Evolutionary conservation across 2,329 filamentous ascomycete genomes (phyloP).

Genomic region (Colletotrichum tropicale): DNA sequence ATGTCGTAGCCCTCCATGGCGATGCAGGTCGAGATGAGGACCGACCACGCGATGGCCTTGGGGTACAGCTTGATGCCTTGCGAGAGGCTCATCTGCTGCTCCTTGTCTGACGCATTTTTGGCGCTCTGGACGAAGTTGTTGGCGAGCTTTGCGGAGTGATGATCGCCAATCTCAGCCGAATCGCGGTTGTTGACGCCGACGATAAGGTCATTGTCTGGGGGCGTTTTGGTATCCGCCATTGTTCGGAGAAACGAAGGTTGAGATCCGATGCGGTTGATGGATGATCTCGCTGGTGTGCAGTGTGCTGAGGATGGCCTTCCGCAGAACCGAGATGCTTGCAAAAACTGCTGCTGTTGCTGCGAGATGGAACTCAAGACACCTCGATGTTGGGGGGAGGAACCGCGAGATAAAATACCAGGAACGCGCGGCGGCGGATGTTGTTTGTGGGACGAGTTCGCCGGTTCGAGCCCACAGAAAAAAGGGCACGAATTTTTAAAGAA

Average conservation of each 20-base stretch:
- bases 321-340: background rate
- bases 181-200: background rate
- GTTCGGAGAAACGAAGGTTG: background rate
- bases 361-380: background rate
- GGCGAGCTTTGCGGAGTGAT: slow-evolving; percentile 26
- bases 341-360: background rate
- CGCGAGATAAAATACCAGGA: background rate
- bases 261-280: background rate
- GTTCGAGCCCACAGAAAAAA: slow-evolving; percentile 15
- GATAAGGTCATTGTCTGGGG: background rate
- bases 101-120: slow-evolving; percentile 60
- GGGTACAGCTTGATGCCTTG: slow-evolving; percentile 85
- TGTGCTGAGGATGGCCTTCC: background rate
- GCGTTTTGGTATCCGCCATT: slow-evolving; percentile 11
- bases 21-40: slow-evolving; percentile 89
- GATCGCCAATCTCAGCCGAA: slow-evolving; percentile 5
- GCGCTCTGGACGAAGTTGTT: slow-evolving; percentile 48
- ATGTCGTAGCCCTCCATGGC: slow-evolving; percentile 92
- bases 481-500: slow-evolving; percentile 18
- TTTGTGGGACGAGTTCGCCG: slow-evolving; percentile 6
- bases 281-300: too few relatives aligned
- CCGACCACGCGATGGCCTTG: slow-evolving; percentile 82
- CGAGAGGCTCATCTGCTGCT: slow-evolving; percentile 72
- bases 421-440: background rate
- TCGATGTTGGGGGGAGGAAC: background rate